Evolutionary conservation across 495 filamentous ascomycete species (phyloP).

Genomic region (Xylaria nigripes): DNA sequence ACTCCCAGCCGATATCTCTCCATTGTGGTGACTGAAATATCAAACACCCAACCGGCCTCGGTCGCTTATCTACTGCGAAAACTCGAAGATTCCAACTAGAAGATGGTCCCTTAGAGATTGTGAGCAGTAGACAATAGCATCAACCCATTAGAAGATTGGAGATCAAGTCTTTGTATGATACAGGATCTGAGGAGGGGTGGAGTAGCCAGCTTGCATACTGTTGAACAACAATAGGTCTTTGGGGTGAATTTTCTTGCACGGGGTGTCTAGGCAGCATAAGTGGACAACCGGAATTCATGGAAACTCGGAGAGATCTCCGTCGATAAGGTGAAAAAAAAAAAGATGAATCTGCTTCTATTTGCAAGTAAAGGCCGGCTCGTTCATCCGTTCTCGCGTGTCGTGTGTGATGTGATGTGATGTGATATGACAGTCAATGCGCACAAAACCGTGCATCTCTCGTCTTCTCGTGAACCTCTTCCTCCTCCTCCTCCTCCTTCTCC

Average conservation of each 20-base stretch:
- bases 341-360: background rate
- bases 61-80: conserved; percentile 51
- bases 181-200: background rate
- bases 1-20: conserved; percentile 85
- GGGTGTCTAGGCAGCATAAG: background rate
- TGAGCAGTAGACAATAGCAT: background rate
- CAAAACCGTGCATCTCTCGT: conserved; percentile 1
- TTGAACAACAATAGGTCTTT: background rate
- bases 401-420: background rate
- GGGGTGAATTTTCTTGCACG: background rate
- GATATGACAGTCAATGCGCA: background rate
- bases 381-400: background rate
- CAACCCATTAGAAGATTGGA: conserved; percentile 3
- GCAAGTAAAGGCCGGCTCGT: background rate
- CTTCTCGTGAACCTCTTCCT: background rate
- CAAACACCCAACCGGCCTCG: conserved; percentile 75
- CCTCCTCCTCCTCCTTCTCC: background rate
- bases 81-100: conserved; percentile 41
- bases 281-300: background rate
- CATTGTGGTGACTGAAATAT: conserved; percentile 87
- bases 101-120: conserved; percentile 8
- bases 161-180: conserved; percentile 8
- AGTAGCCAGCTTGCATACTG: conserved; percentile 3
- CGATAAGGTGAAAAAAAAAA: background rate
- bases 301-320: background rate